Conservation (phyloP, 352 stramenopile species). For the Phytophthora brassicae region DNA sequence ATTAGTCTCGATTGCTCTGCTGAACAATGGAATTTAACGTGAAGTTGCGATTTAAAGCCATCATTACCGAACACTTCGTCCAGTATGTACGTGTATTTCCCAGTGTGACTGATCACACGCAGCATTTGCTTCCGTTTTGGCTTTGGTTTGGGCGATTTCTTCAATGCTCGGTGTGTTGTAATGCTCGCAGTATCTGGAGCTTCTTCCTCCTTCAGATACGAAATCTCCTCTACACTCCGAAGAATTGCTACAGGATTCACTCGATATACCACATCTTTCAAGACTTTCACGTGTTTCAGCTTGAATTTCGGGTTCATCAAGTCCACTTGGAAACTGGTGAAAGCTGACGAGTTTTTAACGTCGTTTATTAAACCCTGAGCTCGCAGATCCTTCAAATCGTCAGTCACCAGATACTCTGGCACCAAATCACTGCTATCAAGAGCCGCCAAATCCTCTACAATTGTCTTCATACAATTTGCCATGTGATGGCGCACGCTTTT, state of each 20-base stretch:
- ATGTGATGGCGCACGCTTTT: constrained; percentile 17
- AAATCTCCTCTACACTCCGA: constrained; percentile 40
- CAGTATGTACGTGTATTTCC: constrained; percentile 37
- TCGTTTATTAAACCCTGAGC: constrained; percentile 4
- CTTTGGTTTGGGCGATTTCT: constrained; percentile 36
- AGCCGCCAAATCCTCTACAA: constrained; percentile 10
- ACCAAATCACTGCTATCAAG: constrained; percentile 36
- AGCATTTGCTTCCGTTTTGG: constrained; percentile 30
- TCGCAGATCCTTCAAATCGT: constrained; percentile 23
- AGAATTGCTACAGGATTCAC: constrained; percentile 53
- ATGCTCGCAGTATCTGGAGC: not conserved
- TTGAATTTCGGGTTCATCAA: constrained; percentile 33
- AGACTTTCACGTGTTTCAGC: constrained; percentile 37
- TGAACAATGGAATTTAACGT: constrained; percentile 57
- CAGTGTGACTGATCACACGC: not conserved
- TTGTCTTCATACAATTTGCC: constrained; percentile 19
- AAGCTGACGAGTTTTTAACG: not conserved
- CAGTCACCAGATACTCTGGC: constrained; percentile 33
- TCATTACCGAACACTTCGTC: constrained; percentile 37
- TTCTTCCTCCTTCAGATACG: constrained; percentile 8
- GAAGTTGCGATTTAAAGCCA: constrained; percentile 31
- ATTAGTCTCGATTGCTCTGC: constrained; percentile 44
- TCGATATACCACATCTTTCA: constrained; percentile 39
- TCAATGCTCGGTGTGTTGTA: constrained; percentile 34
- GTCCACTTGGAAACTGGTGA: constrained; percentile 29